Evolutionary conservation across 192 early-diverging fungal genomes (phyloP).

Genomic region (Coemansia sp.): DNA sequence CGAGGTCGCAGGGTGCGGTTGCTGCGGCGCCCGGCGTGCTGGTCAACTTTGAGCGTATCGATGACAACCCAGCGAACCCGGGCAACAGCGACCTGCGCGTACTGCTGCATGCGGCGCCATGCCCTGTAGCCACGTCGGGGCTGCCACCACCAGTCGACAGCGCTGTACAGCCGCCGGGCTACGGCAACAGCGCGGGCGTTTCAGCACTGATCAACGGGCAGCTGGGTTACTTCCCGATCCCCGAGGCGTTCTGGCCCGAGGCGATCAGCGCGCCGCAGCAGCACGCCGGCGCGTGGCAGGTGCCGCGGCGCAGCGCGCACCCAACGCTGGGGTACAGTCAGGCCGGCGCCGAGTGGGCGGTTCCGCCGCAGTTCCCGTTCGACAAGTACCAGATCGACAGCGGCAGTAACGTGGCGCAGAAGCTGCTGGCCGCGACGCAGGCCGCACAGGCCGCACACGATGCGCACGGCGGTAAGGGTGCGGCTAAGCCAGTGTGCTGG

Average conservation of each 20-base stretch:
- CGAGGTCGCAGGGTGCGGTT: conserved; percentile 24
- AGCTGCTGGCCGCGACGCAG: conserved; percentile 56
- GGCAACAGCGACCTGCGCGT: conserved; percentile 46
- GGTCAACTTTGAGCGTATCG: conserved; percentile 65
- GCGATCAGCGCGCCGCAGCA: conserved; percentile 27
- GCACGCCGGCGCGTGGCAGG: conserved; percentile 25
- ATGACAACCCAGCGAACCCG: conserved; percentile 43
- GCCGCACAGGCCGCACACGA: conserved; percentile 51
- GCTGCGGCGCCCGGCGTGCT: conserved; percentile 56
- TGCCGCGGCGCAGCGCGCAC: conserved; percentile 59
- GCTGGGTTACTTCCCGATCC: conserved; percentile 68
- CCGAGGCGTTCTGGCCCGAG: conserved; percentile 73
- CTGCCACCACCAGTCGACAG: conserved; percentile 39
- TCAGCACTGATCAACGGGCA: conserved; percentile 42
- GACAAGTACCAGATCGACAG: conserved; percentile 75
- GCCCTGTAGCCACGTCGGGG: conserved; percentile 34
- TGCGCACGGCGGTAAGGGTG: conserved; percentile 43
- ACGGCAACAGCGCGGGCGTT: conserved; percentile 31
- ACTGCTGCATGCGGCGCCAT: conserved; percentile 34
- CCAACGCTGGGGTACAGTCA: conserved; percentile 64
- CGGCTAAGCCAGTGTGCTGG: conserved; percentile 60
- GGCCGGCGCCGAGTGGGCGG: conserved; percentile 57
- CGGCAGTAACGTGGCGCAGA: conserved; percentile 57
- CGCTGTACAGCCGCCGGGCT: conserved; percentile 14
- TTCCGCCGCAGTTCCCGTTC: conserved; percentile 72